Conservation (phyloP, 192 early-diverging fungal genomes). For the Pecoramyces ruminantium region DNA sequence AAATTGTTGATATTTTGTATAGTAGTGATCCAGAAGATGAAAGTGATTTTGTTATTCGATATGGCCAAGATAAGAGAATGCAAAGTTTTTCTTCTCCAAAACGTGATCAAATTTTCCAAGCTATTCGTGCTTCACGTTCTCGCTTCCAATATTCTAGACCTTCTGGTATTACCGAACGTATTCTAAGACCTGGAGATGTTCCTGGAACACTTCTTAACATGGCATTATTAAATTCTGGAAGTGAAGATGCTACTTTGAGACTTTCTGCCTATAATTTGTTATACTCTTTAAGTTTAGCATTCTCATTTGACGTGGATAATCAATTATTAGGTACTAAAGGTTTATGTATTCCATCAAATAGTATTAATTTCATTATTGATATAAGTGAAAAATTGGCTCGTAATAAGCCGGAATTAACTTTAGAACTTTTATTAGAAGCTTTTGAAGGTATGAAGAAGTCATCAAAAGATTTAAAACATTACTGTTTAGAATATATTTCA, state of each 20-base stretch:
- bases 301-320: slow-evolving; percentile 68
- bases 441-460: slow-evolving; percentile 66
- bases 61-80: slow-evolving; percentile 27
- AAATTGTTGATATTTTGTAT: slow-evolving; percentile 47
- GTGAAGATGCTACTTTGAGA: slow-evolving; percentile 60
- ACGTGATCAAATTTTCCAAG: slow-evolving; percentile 45
- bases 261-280: slow-evolving; percentile 80
- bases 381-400: slow-evolving; percentile 68
- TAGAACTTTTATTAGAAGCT: slow-evolving; percentile 77
- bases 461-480: slow-evolving; percentile 43
- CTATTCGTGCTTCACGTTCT: slow-evolving; percentile 52
- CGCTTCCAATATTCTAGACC: slow-evolving; percentile 51
- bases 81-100: slow-evolving; percentile 49
- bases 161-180: slow-evolving; percentile 41
- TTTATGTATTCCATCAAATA: slow-evolving; percentile 79
- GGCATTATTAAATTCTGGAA: slow-evolving; percentile 74
- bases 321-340: slow-evolving; percentile 60
- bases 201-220: slow-evolving; percentile 84
- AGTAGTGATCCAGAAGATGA: slow-evolving; percentile 29
- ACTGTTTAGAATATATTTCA: slow-evolving; percentile 73
- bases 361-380: slow-evolving; percentile 57
- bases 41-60: slow-evolving; percentile 63
- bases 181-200: slow-evolving; percentile 71
- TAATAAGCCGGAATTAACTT: slow-evolving; percentile 58
- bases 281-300: slow-evolving; percentile 60